Evolutionary conservation across 768 basidiomycete species (phyloP).

Genomic region (Royoungia palumana): DNA sequence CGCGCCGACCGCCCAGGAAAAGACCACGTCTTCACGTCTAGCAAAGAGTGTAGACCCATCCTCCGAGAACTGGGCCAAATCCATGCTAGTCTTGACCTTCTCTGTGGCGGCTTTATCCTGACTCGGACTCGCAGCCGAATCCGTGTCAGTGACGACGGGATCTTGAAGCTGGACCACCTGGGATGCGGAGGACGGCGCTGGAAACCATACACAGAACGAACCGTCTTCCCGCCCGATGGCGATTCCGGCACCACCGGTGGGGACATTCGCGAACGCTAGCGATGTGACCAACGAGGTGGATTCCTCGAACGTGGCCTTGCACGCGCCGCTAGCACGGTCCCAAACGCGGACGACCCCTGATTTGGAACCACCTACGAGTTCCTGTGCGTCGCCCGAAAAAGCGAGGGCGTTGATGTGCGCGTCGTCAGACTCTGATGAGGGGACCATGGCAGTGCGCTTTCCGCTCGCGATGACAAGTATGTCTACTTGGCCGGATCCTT

Average conservation of each 20-base stretch:
- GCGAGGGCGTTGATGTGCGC: background rate
- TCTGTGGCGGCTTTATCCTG: too few species aligned
- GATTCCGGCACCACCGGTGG: background rate
- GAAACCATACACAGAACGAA: constrained; percentile 16
- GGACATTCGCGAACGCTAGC: constrained; percentile 4
- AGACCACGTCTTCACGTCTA: constrained; percentile 12
- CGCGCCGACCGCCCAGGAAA: constrained; percentile 3
- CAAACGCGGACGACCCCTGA: constrained; percentile 16
- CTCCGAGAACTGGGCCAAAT: constrained; percentile 8
- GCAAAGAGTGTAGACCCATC: constrained; percentile 6
- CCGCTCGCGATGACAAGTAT: background rate
- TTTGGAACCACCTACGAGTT: constrained; percentile 20
- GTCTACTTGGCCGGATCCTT: constrained; percentile 3
- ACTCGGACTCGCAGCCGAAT: too few species aligned
- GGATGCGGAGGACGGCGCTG: constrained; percentile 8
- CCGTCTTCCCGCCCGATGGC: constrained; percentile 21
- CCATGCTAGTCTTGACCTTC: background rate
- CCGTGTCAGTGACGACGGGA: too few species aligned
- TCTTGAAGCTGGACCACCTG: constrained; percentile 9
- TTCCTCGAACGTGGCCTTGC: constrained; percentile 1
- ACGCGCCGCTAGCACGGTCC: constrained; percentile 15
- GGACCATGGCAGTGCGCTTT: background rate
- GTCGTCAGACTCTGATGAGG: background rate
- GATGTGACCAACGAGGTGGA: constrained; percentile 16
- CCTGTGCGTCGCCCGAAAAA: constrained; percentile 16